Base-by-base conservation (phyloP, 2,329 filamentous ascomycete species). In the Scopulariopsis brevicaulis region DNA sequence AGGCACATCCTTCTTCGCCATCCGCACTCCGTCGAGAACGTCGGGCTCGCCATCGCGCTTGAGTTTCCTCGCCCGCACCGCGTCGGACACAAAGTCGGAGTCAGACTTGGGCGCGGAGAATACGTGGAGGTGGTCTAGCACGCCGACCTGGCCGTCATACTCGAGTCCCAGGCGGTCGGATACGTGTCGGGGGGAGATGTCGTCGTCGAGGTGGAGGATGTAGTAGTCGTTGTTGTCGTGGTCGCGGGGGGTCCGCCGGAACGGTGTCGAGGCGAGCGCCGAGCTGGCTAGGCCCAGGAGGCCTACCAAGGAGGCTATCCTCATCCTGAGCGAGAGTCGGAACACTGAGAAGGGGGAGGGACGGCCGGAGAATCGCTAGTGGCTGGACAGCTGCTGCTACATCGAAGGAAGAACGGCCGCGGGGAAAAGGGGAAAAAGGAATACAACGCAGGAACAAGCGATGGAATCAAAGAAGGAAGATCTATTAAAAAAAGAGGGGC, bases 171-270 rank as follows among this genome's bases (percentile, higher is more conserved):
- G 76, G 24, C 83, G 79, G 53, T 76, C 74, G 32, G 91, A 91
- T 62, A 96, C 77, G 48, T 86, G 77, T 25, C 80, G 73, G 18
- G 91, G 90, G 15, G 83, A 78, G 7, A 81, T 77, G 43, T 80
- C 76, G 14, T 81, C 74, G 60, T 87, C 82, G 66, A 99, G 81
- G 63, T 96, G 89, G 53, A 99, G 78, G 62, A 95, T 91, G 70
- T 97, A 96, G 74, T 96, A 97, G 71, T 99, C 93, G 72, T 91
- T 84, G 46, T 81, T 78, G 55, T 87, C 81, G 76, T 95, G 89
- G 67, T 94, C 57, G 40, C 34, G 61, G 55, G 57, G 59, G 48
- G 53, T 56, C 51, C 32, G 46, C 64, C 89, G 86, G 62, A 78
- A 74, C 55, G 77, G 74, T 52, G 83, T 70, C 53, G 76, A 69